Percentiles rank a stretch among this genome's conserved stretches.
Evolutionary conservation across 2,329 filamentous ascomycete genomes (phyloP).

Genomic region (Penicillium rolfsii): DNA sequence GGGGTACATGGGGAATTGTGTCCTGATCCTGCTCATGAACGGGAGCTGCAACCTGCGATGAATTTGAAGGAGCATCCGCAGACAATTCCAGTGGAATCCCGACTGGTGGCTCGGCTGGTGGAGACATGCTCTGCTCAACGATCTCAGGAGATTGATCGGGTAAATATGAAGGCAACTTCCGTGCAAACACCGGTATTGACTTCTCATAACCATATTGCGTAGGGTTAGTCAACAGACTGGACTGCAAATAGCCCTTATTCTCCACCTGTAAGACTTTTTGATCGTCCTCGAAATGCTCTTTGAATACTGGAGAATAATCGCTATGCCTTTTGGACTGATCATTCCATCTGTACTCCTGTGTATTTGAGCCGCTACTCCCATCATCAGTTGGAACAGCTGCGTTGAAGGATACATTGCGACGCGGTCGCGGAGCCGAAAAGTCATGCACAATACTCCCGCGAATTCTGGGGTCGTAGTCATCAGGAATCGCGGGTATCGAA

Average conservation of each 20-base stretch:
- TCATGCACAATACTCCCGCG: slow-evolving; percentile 67
- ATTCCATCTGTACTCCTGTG: slow-evolving; percentile 23
- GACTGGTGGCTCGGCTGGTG: slow-evolving; percentile 10
- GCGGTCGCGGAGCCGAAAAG: slow-evolving; percentile 63
- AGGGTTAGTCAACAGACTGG: slow-evolving; percentile 39
- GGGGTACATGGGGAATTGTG: slow-evolving; percentile 37
- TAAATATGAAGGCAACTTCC: slow-evolving; percentile 44
- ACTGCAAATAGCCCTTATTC: slow-evolving; percentile 49
- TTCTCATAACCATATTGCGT: slow-evolving; percentile 35
- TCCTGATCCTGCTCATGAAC: slow-evolving; percentile 32
- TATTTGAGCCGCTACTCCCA: slow-evolving; percentile 11
- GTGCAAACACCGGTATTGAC: slow-evolving; percentile 49
- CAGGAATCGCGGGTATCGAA: slow-evolving; percentile 56
- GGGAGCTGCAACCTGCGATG: slow-evolving; percentile 11
- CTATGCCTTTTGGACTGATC: slow-evolving; percentile 39
- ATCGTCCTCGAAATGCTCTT: slow-evolving; percentile 63
- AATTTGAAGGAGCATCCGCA: slow-evolving; percentile 11
- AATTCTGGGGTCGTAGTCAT: slow-evolving; percentile 66
- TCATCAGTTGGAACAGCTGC: slow-evolving; percentile 25
- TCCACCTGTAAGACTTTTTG: slow-evolving; percentile 45
- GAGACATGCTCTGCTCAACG: slow-evolving; percentile 16
- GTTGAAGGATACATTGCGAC: slow-evolving; percentile 41
- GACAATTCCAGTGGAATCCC: slow-evolving; percentile 15
- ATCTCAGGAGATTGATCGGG: slow-evolving; percentile 29
- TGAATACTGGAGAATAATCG: slow-evolving; percentile 62